Percentiles rank a stretch among this genome's conserved stretches.
These are phyloP conservation scores for Staphylotrichum tortipilum DNA, from an alignment of 495 filamentous ascomycete genomes.

Conservation along the genomic window DNA sequence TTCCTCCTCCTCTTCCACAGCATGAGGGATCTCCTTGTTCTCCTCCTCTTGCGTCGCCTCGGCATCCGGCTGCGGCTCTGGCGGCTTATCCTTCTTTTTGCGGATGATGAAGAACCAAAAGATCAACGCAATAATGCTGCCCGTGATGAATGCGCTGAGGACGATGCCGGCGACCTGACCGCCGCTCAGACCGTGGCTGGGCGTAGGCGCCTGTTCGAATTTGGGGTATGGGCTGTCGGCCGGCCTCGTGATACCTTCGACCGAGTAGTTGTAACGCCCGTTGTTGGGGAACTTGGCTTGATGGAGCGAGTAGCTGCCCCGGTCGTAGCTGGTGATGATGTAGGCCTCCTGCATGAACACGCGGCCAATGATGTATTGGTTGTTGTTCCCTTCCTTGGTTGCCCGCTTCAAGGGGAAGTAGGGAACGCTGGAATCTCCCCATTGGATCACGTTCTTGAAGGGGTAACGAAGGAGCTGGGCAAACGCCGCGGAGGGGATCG, in stretches of 20 bases:
- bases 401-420: slow-evolving; percentile 55
- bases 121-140: slow-evolving; percentile 32
- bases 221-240: slow-evolving; percentile 38
- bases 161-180: slow-evolving; percentile 32
- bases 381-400: slow-evolving; percentile 34
- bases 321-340: slow-evolving; percentile 58
- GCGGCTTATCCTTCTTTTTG: slow-evolving; percentile 19
- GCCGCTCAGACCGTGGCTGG: slow-evolving; percentile 36
- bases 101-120: slow-evolving; percentile 26
- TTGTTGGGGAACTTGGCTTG: slow-evolving; percentile 46
- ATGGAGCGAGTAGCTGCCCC: slow-evolving; percentile 49
- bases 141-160: slow-evolving; percentile 36
- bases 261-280: slow-evolving; percentile 33
- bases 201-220: slow-evolving; percentile 13
- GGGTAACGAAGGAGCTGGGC: slow-evolving; percentile 51
- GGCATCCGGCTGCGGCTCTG: slow-evolving; percentile 1
- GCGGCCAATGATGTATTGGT: slow-evolving; percentile 58
- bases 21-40: slow-evolving; percentile 17
- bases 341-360: slow-evolving; percentile 65
- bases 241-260: slow-evolving; percentile 41
- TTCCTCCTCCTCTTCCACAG: slow-evolving; percentile 15
- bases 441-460: slow-evolving; percentile 41
- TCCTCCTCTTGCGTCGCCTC: slow-evolving; percentile 18
- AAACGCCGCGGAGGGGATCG: slow-evolving; percentile 55
- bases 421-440: slow-evolving; percentile 34